Percentiles rank a stretch among this genome's conserved stretches.
Conservation (phyloP, 257 asterid species). For the Przewalskia tangutica region DNA sequence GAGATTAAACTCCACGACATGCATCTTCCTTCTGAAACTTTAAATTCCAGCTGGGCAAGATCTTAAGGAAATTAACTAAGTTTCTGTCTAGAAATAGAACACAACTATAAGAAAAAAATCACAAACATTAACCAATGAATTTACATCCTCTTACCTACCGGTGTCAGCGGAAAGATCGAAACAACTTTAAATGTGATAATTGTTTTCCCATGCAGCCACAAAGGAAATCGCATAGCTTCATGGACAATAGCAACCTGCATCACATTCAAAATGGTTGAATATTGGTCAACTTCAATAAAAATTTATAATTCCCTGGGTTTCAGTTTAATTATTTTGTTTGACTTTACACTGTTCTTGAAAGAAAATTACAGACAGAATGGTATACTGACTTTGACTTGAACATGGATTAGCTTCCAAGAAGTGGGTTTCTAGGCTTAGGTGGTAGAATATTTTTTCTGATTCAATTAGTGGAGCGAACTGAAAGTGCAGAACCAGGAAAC, state of each 20-base stretch:
- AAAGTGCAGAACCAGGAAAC: neutral
- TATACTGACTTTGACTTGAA: neutral
- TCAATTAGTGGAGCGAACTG: neutral
- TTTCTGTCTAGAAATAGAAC: neutral
- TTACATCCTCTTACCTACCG: conserved; percentile 68
- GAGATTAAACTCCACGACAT: neutral
- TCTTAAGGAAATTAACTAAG: neutral
- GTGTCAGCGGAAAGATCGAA: conserved; percentile 68
- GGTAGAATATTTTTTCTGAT: neutral
- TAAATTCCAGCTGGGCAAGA: neutral
- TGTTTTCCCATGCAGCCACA: conserved; percentile 88
- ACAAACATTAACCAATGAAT: conserved; percentile 8
- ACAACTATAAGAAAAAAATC: neutral
- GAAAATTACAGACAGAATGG: neutral
- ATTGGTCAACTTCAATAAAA: neutral
- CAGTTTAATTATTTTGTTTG: neutral
- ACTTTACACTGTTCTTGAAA: neutral
- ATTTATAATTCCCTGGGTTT: neutral
- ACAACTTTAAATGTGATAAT: conserved; percentile 64
- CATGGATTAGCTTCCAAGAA: neutral
- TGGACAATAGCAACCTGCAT: conserved; percentile 89
- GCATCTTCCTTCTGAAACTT: neutral
- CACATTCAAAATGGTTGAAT: neutral
- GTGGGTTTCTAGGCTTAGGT: neutral
- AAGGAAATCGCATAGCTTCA: conserved; percentile 78